Conservation (phyloP, 2,329 filamentous ascomycete species). For the Phyllosticta citrichinensis region DNA sequence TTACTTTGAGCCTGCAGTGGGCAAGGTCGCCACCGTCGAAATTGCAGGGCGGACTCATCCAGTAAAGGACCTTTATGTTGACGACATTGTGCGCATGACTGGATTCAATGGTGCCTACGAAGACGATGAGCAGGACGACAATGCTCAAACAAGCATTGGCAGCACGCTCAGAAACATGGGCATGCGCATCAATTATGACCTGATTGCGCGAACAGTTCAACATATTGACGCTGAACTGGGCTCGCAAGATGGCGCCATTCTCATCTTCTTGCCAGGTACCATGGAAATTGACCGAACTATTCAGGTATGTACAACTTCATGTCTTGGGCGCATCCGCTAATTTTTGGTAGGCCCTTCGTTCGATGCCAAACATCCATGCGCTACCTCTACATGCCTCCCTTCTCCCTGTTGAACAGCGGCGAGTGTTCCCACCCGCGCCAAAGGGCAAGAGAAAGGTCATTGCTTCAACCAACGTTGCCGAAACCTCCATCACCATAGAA, state of each 20-base stretch:
- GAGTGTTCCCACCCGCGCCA: constrained; percentile 71
- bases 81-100: constrained; percentile 74
- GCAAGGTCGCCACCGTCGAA: constrained; percentile 68
- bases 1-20: constrained; percentile 63
- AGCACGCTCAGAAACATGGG: constrained; percentile 40
- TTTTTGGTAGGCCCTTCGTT: constrained; percentile 42
- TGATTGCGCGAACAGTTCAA: constrained; percentile 70
- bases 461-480: constrained; percentile 90
- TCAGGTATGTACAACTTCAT: constrained; percentile 24
- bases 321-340: background rate
- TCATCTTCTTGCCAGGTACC: constrained; percentile 92
- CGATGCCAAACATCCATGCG: constrained; percentile 54
- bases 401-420: constrained; percentile 75
- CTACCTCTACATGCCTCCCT: constrained; percentile 88
- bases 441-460: constrained; percentile 81
- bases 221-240: constrained; percentile 71
- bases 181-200: constrained; percentile 81
- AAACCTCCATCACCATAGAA: constrained; percentile 97
- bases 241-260: constrained; percentile 68
- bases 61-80: constrained; percentile 80
- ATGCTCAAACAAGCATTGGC: constrained; percentile 27
- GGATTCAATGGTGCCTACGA: constrained; percentile 50
- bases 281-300: constrained; percentile 82
- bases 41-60: constrained; percentile 85
- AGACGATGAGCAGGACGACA: constrained; percentile 43